These are phyloP conservation scores for Suhomyces kilbournensis DNA, from an alignment of 805 yeast species.

Conservation along the genomic window DNA sequence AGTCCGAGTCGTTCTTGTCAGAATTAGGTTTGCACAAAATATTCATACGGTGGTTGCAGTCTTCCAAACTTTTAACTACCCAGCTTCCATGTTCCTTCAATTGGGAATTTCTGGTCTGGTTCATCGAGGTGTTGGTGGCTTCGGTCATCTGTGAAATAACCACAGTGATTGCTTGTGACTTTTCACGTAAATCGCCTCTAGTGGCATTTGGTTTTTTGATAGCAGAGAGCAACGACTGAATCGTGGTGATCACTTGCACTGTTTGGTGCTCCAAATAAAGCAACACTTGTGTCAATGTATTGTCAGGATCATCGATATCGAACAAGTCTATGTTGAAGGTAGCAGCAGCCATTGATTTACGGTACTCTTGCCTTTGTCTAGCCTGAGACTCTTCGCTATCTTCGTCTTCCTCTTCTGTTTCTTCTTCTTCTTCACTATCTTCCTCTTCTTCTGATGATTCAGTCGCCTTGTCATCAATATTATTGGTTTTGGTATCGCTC, in stretches of 20 bases:
- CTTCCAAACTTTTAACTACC: conserved; percentile 83
- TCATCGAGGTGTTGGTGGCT: conserved; percentile 84
- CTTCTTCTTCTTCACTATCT: conserved; percentile 21
- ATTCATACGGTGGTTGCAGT: conserved; percentile 82
- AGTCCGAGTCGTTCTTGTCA: conserved; percentile 50
- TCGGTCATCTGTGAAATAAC: conserved; percentile 86
- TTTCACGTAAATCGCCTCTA: conserved; percentile 66
- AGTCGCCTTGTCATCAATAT: conserved; percentile 2
- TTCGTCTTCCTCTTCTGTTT: conserved; percentile 9
- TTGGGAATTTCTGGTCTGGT: conserved; percentile 79
- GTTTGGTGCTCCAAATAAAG: conserved; percentile 91
- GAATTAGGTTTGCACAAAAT: conserved; percentile 52
- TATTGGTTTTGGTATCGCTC: conserved; percentile 4
- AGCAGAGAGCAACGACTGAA: conserved; percentile 74
- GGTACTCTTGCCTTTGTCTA: conserved; percentile 42
- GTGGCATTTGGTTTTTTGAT: conserved; percentile 76
- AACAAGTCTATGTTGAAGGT: conserved; percentile 71
- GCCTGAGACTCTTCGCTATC: conserved; percentile 30
- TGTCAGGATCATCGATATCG: conserved; percentile 84
- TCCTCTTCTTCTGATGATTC: conserved; percentile 10
- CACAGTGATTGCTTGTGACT: conserved; percentile 70
- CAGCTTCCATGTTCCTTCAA: conserved; percentile 88
- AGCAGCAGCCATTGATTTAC: conserved; percentile 49
- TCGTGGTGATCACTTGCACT: conserved; percentile 83
- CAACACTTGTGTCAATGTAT: conserved; percentile 78